Evolutionary conservation across 768 basidiomycete genomes (phyloP).

Genomic region (Rhodotorula babjevae): DNA sequence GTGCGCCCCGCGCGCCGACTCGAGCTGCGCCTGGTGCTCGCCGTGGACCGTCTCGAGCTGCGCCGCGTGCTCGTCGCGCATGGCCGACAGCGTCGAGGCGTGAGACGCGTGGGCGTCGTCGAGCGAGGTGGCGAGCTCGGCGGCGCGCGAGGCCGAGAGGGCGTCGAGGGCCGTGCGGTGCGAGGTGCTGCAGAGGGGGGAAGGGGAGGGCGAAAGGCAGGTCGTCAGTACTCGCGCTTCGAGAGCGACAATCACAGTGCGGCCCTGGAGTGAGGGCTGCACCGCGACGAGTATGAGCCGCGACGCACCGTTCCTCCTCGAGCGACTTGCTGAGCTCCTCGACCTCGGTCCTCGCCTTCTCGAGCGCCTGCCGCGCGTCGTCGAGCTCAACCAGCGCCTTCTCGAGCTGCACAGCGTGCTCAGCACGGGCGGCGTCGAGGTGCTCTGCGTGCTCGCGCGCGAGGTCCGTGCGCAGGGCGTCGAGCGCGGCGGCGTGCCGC

Average conservation of each 20-base stretch:
- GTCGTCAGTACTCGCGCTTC: too few species aligned
- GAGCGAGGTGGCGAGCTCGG: neutral
- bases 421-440: too few species aligned
- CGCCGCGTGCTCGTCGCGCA: neutral
- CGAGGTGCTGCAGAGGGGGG: neutral
- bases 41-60: too few species aligned
- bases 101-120: neutral
- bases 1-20: neutral
- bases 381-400: neutral
- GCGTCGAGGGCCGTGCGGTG: neutral
- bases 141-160: neutral
- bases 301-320: neutral
- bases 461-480: neutral
- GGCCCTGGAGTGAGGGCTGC: too few species aligned
- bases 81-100: too few species aligned
- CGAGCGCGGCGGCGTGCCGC: neutral
- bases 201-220: too few species aligned
- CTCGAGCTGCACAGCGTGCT: too few species aligned
- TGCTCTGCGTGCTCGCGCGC: too few species aligned
- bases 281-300: too few species aligned
- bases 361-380: neutral
- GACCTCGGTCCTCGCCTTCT: neutral
- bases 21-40: too few species aligned
- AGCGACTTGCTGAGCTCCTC: neutral
- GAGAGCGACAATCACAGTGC: too few species aligned